Evolutionary conservation across 163 green algal species (phyloP).

Genomic region (Botryococcus braunii): DNA sequence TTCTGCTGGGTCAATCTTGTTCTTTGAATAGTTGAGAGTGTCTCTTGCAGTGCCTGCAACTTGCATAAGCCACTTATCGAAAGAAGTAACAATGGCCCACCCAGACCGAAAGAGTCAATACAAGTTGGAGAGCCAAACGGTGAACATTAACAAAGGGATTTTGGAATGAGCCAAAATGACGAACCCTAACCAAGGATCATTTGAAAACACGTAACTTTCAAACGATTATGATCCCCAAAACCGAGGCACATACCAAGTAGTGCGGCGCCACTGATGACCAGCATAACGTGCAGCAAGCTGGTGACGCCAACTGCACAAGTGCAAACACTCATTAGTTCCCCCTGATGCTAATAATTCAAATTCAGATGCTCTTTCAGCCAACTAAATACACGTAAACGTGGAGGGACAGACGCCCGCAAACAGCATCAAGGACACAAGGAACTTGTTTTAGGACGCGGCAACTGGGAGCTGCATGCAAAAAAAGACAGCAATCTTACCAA

Average conservation of each 20-base stretch:
- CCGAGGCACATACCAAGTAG: slow-evolving; percentile 12
- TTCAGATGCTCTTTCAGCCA: not conserved
- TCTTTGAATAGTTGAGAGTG: slow-evolving; percentile 2
- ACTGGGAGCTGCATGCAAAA: not conserved
- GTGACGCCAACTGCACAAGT: slow-evolving; percentile 7
- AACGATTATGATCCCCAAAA: not conserved
- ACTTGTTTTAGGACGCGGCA: too few species aligned
- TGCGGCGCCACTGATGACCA: slow-evolving; percentile 17
- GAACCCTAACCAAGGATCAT: not conserved
- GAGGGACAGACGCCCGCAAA: not conserved
- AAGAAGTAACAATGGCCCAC: not conserved
- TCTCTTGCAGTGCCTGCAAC: slow-evolving; percentile 14
- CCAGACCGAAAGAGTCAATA: not conserved
- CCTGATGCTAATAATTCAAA: too few species aligned
- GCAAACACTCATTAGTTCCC: too few species aligned
- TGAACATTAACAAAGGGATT: not conserved
- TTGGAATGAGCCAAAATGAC: not conserved
- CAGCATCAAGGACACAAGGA: not conserved
- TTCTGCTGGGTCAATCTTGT: slow-evolving; percentile 2
- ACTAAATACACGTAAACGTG: not conserved
- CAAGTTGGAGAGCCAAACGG: not conserved
- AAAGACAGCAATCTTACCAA: slow-evolving; percentile 2
- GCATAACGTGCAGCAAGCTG: slow-evolving; percentile 23
- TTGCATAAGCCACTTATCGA: not conserved
- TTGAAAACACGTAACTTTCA: not conserved